Base-by-base conservation (phyloP, 495 filamentous ascomycete genomes). In the Podospora tetraspora region DNA sequence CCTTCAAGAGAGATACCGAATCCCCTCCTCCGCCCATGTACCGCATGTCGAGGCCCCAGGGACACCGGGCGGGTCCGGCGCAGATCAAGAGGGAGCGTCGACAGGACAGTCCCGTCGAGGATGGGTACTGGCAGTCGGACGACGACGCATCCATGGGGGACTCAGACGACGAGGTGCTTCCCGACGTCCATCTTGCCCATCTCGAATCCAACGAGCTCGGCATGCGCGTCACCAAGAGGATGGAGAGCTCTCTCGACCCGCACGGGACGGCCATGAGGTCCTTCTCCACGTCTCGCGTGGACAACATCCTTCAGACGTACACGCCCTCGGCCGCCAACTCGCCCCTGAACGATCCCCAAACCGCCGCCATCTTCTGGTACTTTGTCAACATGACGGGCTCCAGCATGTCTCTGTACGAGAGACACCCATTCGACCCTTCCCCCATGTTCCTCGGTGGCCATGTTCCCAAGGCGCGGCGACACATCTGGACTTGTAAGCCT, bases 331-430 rank as follows among this genome's bases (percentile, higher is more conserved):
- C 89, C 25, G 82, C 85, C 22, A 92, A 89, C 3, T 93, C 92
- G 37, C 95, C 94, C 6, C 79, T 97, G 25, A 91, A 88, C 72
- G 93, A 98, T 73, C 84, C 87, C 3, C 88, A 89, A 66, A 96
- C 92, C 1, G 93, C 93, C 11, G 86, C 90, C 34, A 87, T 97
- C 19, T 99, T 98, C 76, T 89, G 90, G 74, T 93, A 98, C 79
- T 99, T 97, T 77, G 87, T 97, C 27, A 89, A 92, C 71, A 89
- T 94, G 9, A 97, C 93, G 2, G 95, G 90, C 0, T 93, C 94
- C 1, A 90, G 85, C 70, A 84, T 98, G 69, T 96, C 94, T 2
- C 84, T 97, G 25, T 97, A 91, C 70, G 94, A 98, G 76, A 84
- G 95, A 34, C 87, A 93, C 78, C 89, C 91, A 13, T 85, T 89